Percentiles rank a stretch among this genome's conserved stretches.
Conservation (phyloP, 1,284 basidiomycete genomes). For the Ceratorhiza oryzae-sativae region DNA sequence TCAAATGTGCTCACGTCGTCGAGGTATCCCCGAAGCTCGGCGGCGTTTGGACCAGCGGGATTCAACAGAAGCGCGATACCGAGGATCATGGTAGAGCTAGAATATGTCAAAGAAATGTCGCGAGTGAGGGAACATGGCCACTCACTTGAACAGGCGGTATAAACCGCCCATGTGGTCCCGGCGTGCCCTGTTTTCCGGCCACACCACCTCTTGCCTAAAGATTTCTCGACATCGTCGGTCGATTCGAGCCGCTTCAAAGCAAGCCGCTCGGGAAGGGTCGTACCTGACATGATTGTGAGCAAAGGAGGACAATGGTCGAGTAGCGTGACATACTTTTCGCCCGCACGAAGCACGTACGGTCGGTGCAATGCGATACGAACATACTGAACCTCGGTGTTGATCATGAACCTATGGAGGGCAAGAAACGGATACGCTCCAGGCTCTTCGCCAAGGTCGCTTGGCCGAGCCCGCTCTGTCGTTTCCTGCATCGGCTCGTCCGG, state of each 20-base stretch:
- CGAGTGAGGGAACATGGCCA: neutral
- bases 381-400: slow-evolving; percentile 32
- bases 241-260: slow-evolving; percentile 28
- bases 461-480: neutral
- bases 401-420: slow-evolving; percentile 24
- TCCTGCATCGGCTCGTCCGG: neutral
- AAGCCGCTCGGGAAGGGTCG: slow-evolving; percentile 6
- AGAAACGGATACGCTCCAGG: slow-evolving; percentile 26
- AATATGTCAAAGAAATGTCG: neutral
- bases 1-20: slow-evolving; percentile 15
- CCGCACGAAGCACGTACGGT: slow-evolving; percentile 8
- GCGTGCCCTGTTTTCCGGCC: slow-evolving; percentile 13
- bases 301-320: neutral
- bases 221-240: slow-evolving; percentile 15
- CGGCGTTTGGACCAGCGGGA: slow-evolving; percentile 28
- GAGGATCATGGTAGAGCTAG: slow-evolving; percentile 32
- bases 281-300: neutral
- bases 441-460: neutral
- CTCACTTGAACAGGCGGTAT: slow-evolving; percentile 32
- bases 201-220: slow-evolving; percentile 9
- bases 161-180: slow-evolving; percentile 28
- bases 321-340: slow-evolving; percentile 29
- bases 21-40: slow-evolving; percentile 19
- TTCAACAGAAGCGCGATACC: slow-evolving; percentile 23
- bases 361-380: slow-evolving; percentile 24